Conservation (phyloP, 140 eudicot genomes). For the Ambrosia hybrid region DNA sequence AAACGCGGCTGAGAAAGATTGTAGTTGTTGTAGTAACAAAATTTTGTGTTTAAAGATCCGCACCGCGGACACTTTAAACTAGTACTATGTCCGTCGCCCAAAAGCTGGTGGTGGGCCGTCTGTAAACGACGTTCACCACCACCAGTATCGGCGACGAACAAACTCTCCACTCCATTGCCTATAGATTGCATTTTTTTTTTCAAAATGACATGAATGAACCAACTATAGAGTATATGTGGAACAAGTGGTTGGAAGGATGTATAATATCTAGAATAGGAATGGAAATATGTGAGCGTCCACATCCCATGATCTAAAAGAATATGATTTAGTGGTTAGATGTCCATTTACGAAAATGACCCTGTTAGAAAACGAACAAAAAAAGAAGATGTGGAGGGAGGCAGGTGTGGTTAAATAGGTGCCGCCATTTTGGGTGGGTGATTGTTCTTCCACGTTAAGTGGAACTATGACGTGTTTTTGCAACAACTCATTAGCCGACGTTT, state of each 20-base stretch:
- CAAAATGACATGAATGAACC: too few relatives aligned
- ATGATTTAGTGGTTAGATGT: conserved; percentile 21
- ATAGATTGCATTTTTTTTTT: background rate
- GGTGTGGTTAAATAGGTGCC: conserved; percentile 29
- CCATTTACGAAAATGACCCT: conserved; percentile 24
- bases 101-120: too few relatives aligned
- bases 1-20: conserved; percentile 38
- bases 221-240: too few relatives aligned
- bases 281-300: background rate
- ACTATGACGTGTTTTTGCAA: conserved; percentile 26
- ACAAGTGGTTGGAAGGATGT: background rate
- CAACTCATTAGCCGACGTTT: conserved; percentile 2
- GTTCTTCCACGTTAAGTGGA: conserved; percentile 15
- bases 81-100: background rate
- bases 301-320: background rate
- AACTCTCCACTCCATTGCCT: background rate
- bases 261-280: background rate
- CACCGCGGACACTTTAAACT: conserved; percentile 60
- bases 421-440: too few relatives aligned
- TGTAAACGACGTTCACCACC: background rate
- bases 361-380: background rate
- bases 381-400: conserved; percentile 16
- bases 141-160: background rate
- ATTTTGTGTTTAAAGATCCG: conserved; percentile 63
- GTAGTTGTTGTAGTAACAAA: conserved; percentile 88